Conservation (phyloP, 805 yeast species). For the Saccharomycopsis malanga region DNA sequence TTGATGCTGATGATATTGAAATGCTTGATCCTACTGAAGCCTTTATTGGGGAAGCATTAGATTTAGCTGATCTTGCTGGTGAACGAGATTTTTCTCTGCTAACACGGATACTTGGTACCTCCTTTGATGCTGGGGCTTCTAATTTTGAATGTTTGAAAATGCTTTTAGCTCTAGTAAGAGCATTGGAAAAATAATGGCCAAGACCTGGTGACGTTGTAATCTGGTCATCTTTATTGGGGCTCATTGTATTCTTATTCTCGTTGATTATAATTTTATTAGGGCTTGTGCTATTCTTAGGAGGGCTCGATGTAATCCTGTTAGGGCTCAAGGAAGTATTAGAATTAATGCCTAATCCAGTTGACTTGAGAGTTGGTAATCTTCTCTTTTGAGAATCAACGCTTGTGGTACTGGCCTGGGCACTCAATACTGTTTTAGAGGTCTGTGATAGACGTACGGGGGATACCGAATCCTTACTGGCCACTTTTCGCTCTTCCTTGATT, state of each 20-base stretch:
- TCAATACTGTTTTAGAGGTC: not conserved
- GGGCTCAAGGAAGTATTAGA: too few relatives aligned
- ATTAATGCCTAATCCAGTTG: too few relatives aligned
- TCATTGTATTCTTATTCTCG: too few relatives aligned
- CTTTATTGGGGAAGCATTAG: not conserved
- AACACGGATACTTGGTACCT: not conserved
- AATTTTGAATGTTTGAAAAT: conserved; percentile 14
- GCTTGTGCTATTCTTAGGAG: too few relatives aligned
- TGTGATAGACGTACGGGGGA: too few relatives aligned
- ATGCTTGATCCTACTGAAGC: not conserved
- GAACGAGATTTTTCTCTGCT: not conserved
- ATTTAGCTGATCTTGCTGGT: not conserved
- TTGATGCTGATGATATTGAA: not conserved
- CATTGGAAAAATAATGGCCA: conserved; percentile 11
- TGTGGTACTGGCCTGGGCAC: not conserved
- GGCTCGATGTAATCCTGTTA: too few relatives aligned
- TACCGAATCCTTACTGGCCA: too few relatives aligned
- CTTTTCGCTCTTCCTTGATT: too few relatives aligned
- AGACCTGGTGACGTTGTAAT: conserved; percentile 9
- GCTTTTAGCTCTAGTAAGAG: conserved; percentile 15
- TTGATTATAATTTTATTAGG: too few relatives aligned
- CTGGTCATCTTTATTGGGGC: conserved; percentile 1
- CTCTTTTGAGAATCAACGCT: too few relatives aligned
- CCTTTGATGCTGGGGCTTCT: not conserved
- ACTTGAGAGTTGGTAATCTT: too few relatives aligned